Conservation (phyloP, 108 stramenopile species). For the Epithemia pelagica region DNA sequence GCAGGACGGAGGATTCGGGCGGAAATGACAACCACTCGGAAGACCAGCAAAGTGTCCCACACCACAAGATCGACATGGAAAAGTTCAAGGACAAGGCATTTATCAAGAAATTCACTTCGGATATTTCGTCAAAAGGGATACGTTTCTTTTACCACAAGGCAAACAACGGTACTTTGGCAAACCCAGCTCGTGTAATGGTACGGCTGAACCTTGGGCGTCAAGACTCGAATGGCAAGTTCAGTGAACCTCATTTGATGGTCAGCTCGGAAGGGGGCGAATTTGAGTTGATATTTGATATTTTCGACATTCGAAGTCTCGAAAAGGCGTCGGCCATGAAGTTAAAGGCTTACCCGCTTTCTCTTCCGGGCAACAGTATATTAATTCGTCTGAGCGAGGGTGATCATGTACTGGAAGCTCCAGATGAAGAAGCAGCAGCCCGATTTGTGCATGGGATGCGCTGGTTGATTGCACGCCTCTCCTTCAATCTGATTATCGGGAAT, state of each 20-base stretch:
- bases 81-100: not conserved
- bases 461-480: constrained; percentile 44
- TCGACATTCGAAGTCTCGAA: constrained; percentile 42
- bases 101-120: not conserved
- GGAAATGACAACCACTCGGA: too few relatives aligned
- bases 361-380: constrained; percentile 31
- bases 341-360: constrained; percentile 29
- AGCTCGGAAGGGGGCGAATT: constrained; percentile 15
- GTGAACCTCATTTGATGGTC: constrained; percentile 33
- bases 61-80: not conserved
- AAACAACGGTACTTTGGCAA: not conserved
- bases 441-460: constrained; percentile 46
- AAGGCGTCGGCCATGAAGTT: constrained; percentile 28
- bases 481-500: constrained; percentile 47
- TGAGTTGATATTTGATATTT: constrained; percentile 27
- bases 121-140: not conserved
- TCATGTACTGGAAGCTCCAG: constrained; percentile 33
- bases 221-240: constrained; percentile 5
- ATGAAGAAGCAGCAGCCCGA: constrained; percentile 22
- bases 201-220: not conserved
- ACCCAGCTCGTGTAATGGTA: not conserved
- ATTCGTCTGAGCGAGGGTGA: constrained; percentile 16
- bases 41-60: too few relatives aligned
- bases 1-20: not conserved
- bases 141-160: not conserved